Percentiles rank a stretch among this genome's conserved stretches.
These are phyloP conservation scores for Monosporascus cannonballus DNA, from an alignment of 2,329 filamentous ascomycete genomes.

Conservation along the genomic window DNA sequence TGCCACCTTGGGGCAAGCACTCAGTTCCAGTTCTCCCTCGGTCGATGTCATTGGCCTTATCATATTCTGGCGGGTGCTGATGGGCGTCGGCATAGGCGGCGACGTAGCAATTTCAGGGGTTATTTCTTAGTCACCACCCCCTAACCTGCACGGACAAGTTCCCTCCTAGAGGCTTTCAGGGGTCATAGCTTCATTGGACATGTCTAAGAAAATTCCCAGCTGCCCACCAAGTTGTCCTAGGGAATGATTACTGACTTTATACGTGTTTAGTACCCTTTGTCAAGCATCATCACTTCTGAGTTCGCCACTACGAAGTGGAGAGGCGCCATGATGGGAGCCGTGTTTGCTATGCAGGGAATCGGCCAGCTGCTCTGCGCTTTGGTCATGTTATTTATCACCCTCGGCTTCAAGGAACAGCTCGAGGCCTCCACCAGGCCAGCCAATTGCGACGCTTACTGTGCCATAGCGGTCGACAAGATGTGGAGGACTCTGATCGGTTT, in stretches of 20 bases:
- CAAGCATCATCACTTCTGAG: constrained; percentile 79
- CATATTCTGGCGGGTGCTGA: constrained; percentile 77
- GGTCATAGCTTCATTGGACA: too few relatives aligned
- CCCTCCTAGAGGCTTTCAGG: too few relatives aligned
- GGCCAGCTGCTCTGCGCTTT: constrained; percentile 73
- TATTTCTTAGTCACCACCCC: too few relatives aligned
- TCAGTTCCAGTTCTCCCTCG: constrained; percentile 56
- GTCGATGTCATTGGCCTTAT: constrained; percentile 60
- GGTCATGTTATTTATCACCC: constrained; percentile 67
- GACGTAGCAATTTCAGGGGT: constrained; percentile 34
- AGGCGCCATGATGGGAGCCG: constrained; percentile 80
- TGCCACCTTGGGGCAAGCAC: constrained; percentile 65
- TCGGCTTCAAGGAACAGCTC: constrained; percentile 63
- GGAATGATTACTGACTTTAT: too few relatives aligned
- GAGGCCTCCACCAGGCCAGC: constrained; percentile 41
- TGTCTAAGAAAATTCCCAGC: too few relatives aligned
- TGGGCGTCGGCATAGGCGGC: constrained; percentile 67
- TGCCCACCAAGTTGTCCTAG: too few relatives aligned
- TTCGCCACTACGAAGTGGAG: constrained; percentile 82
- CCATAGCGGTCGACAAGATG: constrained; percentile 77
- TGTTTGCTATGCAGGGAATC: constrained; percentile 84
- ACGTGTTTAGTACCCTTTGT: constrained; percentile 57
- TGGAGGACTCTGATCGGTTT: constrained; percentile 79
- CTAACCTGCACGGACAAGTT: too few relatives aligned
- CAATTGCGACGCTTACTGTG: constrained; percentile 58